A percentile compares a stretch with the other conserved stretches of the same genome.
These are phyloP conservation scores for Pestalotiopsis sp. DNA, from an alignment of 2,329 filamentous ascomycete genomes.

Conservation along the genomic window DNA sequence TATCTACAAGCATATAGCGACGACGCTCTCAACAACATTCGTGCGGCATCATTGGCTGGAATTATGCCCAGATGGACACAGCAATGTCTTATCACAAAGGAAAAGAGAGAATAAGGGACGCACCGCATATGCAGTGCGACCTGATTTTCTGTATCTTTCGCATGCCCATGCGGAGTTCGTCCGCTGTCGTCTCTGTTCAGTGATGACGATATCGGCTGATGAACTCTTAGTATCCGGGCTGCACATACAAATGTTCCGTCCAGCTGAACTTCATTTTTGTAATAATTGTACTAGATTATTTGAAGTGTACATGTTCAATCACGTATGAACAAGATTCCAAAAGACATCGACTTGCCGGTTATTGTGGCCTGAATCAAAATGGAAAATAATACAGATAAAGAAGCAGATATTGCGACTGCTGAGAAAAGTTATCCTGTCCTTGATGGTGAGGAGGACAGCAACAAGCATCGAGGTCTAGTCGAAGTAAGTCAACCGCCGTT, in stretches of 20 bases:
- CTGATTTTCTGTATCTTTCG: background rate
- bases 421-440: background rate
- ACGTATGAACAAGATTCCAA: no score
- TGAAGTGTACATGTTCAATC: no score
- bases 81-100: background rate
- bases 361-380: background rate
- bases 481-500: background rate
- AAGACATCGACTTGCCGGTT: background rate
- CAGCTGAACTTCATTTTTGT: background rate
- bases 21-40: background rate
- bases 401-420: background rate
- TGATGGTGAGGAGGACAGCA: background rate
- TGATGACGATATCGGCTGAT: background rate
- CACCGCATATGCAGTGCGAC: background rate
- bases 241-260: background rate
- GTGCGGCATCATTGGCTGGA: background rate
- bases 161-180: background rate
- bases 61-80: background rate
- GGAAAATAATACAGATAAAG: no score
- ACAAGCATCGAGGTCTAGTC: background rate
- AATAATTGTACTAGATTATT: no score
- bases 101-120: background rate
- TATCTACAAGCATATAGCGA: background rate
- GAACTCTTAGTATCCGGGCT: background rate
- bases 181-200: background rate